Evolutionary conservation across 352 stramenopile species (phyloP).

Genomic region (Phytophthora fragariae): DNA sequence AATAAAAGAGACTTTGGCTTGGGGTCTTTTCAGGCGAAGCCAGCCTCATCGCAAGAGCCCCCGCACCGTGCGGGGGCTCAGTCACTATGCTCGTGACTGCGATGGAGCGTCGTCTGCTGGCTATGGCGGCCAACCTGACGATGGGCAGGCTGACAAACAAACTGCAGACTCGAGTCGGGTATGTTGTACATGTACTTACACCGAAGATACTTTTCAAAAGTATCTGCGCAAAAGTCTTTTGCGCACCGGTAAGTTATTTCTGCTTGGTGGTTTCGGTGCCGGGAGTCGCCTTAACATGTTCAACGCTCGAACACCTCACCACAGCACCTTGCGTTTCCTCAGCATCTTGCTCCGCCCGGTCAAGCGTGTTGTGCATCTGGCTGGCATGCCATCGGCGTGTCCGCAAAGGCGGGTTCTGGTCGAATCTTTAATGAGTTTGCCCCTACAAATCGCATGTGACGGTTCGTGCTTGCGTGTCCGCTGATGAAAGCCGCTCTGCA

Average conservation of each 20-base stretch:
- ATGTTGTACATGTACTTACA: not conserved
- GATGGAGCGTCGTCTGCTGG: no score
- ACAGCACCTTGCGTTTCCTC: constrained; percentile 7
- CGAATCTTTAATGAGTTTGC: not conserved
- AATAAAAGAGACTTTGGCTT: constrained; percentile 18
- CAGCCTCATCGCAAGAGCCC: not conserved
- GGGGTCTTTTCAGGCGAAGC: not conserved
- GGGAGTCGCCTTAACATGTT: constrained; percentile 4
- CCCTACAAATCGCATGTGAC: constrained; percentile 4
- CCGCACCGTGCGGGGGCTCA: no score
- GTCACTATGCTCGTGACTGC: constrained; percentile 15
- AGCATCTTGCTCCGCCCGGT: not conserved
- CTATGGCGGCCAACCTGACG: no score
- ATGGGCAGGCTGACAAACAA: no score
- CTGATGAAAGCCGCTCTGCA: not conserved
- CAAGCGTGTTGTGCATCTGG: not conserved
- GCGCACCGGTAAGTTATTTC: not conserved
- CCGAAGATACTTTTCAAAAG: no score
- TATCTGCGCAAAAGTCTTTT: no score
- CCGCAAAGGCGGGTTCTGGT: not conserved
- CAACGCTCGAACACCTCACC: not conserved
- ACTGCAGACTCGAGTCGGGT: no score
- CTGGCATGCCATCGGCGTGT: not conserved
- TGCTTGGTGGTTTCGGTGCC: constrained; percentile 4
- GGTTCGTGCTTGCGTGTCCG: constrained; percentile 10